A percentile compares a stretch with the other conserved stretches of the same genome.
Evolutionary conservation across 2,329 filamentous ascomycete genomes (phyloP).

Genomic region (Ophiostoma angusticollis): DNA sequence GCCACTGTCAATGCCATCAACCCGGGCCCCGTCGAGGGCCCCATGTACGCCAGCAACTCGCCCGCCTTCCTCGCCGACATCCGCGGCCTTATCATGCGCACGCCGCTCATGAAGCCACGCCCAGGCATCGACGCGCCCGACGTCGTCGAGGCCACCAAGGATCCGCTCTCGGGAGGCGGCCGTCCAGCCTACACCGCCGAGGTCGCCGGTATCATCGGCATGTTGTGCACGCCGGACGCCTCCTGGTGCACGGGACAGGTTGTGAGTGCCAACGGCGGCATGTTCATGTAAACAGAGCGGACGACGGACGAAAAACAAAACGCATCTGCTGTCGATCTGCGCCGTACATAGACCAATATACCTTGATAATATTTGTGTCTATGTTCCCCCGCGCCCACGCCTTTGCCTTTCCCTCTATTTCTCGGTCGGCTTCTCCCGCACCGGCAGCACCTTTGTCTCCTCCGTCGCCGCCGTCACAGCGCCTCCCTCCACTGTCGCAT

Average conservation of each 20-base stretch:
- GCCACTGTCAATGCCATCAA: slow-evolving; percentile 46
- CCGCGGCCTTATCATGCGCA: slow-evolving; percentile 30
- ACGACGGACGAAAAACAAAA: background rate
- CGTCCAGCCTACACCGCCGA: slow-evolving; percentile 55
- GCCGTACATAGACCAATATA: too few species aligned
- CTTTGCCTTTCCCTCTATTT: slow-evolving; percentile 11
- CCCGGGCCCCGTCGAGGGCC: slow-evolving; percentile 41
- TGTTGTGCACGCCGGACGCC: slow-evolving; percentile 61
- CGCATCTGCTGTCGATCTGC: too few species aligned
- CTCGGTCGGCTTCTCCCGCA: slow-evolving; percentile 20
- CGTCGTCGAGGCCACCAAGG: slow-evolving; percentile 40
- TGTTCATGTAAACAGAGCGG: slow-evolving; percentile 28
- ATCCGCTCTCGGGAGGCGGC: slow-evolving; percentile 31
- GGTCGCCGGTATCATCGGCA: slow-evolving; percentile 62
- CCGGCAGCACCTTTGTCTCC: slow-evolving; percentile 18
- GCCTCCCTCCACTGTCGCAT: slow-evolving; percentile 6
- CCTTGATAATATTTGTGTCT: too few species aligned
- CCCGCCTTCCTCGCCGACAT: slow-evolving; percentile 30
- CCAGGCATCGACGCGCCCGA: slow-evolving; percentile 48
- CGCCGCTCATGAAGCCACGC: slow-evolving; percentile 51
- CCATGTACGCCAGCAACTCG: slow-evolving; percentile 35
- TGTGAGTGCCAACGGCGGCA: slow-evolving; percentile 68
- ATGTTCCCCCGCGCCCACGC: too few species aligned
- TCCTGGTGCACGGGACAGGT: slow-evolving; percentile 70
- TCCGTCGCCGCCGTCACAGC: slow-evolving; percentile 15